Percentiles rank a stretch among this genome's conserved stretches.
Evolutionary conservation across 768 basidiomycete genomes (phyloP).

Genomic region (Tubosaeta sp.): DNA sequence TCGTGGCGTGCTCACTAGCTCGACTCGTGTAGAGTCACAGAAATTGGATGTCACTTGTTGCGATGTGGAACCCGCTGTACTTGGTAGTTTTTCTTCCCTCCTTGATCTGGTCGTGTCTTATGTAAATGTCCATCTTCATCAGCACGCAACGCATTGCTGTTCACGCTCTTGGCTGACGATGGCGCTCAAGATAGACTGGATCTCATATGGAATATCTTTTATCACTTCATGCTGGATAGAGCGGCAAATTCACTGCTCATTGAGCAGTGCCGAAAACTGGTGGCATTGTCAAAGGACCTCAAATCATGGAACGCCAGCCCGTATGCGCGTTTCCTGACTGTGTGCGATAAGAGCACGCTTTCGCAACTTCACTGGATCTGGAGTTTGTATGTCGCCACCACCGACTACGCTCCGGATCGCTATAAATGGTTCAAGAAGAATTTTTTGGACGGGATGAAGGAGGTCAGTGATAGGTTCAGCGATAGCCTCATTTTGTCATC

Average conservation of each 20-base stretch:
- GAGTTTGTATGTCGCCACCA: conserved; percentile 13
- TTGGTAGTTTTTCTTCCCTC: conserved; percentile 13
- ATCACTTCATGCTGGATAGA: conserved; percentile 26
- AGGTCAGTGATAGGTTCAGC: neutral
- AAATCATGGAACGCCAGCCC: conserved; percentile 26
- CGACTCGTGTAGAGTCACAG: conserved; percentile 15
- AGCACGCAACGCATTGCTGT: conserved; percentile 29
- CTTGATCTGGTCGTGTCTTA: neutral
- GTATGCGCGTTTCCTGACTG: conserved; percentile 22
- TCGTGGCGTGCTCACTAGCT: neutral
- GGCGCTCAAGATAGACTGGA: conserved; percentile 13
- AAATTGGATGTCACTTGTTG: conserved; percentile 29
- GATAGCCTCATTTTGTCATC: conserved; percentile 4
- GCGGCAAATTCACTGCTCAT: conserved; percentile 21
- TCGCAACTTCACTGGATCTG: conserved; percentile 20
- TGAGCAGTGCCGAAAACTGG: conserved; percentile 27
- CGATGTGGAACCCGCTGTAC: conserved; percentile 27
- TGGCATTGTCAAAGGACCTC: conserved; percentile 9
- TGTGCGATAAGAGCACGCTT: conserved; percentile 24
- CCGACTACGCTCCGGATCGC: conserved; percentile 8
- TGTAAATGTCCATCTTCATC: neutral
- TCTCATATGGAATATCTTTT: conserved; percentile 30
- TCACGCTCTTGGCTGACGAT: conserved; percentile 26
- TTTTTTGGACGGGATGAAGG: conserved; percentile 22
- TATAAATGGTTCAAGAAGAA: conserved; percentile 12